phyloP scores from a whole-genome alignment of 805 yeast genomes.

The Cyberlindnera xylosilytica region DNA sequence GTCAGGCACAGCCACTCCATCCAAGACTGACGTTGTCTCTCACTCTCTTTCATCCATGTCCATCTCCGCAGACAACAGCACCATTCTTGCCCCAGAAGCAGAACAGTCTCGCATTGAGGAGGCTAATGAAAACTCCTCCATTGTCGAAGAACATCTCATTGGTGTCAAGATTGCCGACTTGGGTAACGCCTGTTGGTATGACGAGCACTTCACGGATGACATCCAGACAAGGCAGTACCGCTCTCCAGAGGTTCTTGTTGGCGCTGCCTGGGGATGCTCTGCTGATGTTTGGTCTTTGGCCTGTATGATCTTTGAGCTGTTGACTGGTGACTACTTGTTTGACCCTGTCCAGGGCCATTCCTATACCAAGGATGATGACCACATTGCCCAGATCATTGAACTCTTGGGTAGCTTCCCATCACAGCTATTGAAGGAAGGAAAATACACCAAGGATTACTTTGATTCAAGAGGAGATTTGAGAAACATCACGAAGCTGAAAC shows the following conservation, averaged over 20 bases:
- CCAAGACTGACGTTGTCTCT: slow-evolving; percentile 26
- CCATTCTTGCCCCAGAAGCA: slow-evolving; percentile 6
- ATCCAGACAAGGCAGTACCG: slow-evolving; percentile 74
- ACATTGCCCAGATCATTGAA: slow-evolving; percentile 92
- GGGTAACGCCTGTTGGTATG: slow-evolving; percentile 70
- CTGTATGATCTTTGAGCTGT: slow-evolving; percentile 82
- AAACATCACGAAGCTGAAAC: slow-evolving; percentile 76
- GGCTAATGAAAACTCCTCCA: slow-evolving; percentile 1
- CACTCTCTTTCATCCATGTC: slow-evolving; percentile 41
- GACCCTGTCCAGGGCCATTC: slow-evolving; percentile 78
- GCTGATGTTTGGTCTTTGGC: slow-evolving; percentile 97
- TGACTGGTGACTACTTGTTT: slow-evolving; percentile 92
- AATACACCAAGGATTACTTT: slow-evolving; percentile 60
- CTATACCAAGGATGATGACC: slow-evolving; percentile 91
- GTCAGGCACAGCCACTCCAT: background rate
- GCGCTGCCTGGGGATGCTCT: slow-evolving; percentile 90
- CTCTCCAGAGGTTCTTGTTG: slow-evolving; percentile 81
- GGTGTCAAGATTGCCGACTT: slow-evolving; percentile 87
- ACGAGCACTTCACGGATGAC: slow-evolving; percentile 66
- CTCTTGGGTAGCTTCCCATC: slow-evolving; percentile 68
- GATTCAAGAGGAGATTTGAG: slow-evolving; percentile 68
- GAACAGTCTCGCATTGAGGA: background rate
- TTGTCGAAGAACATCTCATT: slow-evolving; percentile 42
- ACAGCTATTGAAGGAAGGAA: slow-evolving; percentile 54
- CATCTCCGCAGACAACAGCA: slow-evolving; percentile 30